Base-by-base conservation (phyloP, 1,139 yeast species). In the Nematodospora anomalae region DNA sequence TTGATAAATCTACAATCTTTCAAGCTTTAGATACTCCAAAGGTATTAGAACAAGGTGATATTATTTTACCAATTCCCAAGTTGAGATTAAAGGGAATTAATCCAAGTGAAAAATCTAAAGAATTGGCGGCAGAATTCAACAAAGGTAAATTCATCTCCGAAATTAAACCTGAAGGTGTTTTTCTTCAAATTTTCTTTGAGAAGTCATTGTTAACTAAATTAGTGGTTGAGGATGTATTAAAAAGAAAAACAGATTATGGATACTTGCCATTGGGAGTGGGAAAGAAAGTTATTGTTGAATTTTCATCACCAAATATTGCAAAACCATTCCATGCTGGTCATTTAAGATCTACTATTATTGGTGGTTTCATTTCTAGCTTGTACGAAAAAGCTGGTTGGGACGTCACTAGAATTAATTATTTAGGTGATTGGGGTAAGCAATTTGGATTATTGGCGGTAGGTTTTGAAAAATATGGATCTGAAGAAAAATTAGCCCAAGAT, bases 301-400 rank as follows among this genome's bases (percentile, higher is more conserved):
- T 94, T 57, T 88, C 97, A 4, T 90, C 97, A 32, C 99, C 99
- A 49, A 92, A 92, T 62, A 92, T 92, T 57, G 99, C 99, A 49
- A 92, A 92, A 66, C 98, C 98, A 10, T 92, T 92, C 84, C 99
- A 92, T 58, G 99, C 99, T 42, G 99, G 99, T 41, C 99, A 92
- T 64, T 80, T 92, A 65, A 83, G 99, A 69, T 87, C 96, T 28
- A 92, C 99, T 26, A 92, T 92, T 58, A 92, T 92, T 59, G 99
- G 99, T 53, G 97, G 98, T n/a, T 92, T 89, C 68, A 64, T 94
- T 41, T 67, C 96, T 32, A 92, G 90, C 63, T 74, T 92, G 60
- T 88, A 92, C 58, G 96, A 90, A 64, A 81, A 80, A 51, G 71
- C 83, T 42, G 97, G 97, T 28, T 92, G 92, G 85, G 79, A 87